phyloP scores from a whole-genome alignment of 148 eudicot species.

The Agrostemma githago region DNA sequence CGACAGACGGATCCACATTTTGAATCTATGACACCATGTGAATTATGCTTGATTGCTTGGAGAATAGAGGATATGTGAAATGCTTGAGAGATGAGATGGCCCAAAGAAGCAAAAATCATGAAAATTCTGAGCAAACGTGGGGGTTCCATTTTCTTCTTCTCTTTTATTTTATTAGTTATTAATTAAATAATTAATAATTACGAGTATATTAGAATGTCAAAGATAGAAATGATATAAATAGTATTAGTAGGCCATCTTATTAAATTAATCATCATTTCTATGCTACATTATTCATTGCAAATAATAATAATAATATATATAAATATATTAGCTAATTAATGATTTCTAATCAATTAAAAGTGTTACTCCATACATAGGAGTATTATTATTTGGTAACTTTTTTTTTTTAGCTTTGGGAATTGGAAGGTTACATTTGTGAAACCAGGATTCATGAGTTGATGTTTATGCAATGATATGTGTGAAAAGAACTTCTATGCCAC shows the following conservation, averaged over 20 bases:
- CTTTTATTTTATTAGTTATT: not conserved
- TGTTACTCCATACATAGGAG: not conserved
- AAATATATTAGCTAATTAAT: constrained; percentile 6
- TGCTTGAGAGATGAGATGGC: not conserved
- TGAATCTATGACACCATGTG: not conserved
- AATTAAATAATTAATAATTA: no score
- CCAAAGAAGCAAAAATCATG: constrained; percentile 12
- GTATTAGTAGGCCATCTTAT: constrained; percentile 23
- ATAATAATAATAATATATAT: not conserved
- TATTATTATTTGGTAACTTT: constrained; percentile 14
- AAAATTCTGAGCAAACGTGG: constrained; percentile 25
- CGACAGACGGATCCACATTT: not conserved
- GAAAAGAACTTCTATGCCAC: constrained; percentile 6
- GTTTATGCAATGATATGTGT: constrained; percentile 11
- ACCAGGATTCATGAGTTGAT: constrained; percentile 11
- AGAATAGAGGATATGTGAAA: not conserved
- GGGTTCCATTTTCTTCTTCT: constrained; percentile 12
- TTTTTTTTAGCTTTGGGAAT: constrained; percentile 21
- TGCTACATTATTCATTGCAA: not conserved
- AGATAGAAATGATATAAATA: constrained; percentile 5
- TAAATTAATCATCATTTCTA: constrained; percentile 9
- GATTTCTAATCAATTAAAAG: constrained; percentile 20
- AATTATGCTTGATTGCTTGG: not conserved
- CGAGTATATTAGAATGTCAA: constrained; percentile 15
- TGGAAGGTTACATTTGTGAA: constrained; percentile 18